These are phyloP conservation scores for Cryptosporidium canis DNA, from an alignment of 169 alveolate genomes.

Conservation along the genomic window DNA sequence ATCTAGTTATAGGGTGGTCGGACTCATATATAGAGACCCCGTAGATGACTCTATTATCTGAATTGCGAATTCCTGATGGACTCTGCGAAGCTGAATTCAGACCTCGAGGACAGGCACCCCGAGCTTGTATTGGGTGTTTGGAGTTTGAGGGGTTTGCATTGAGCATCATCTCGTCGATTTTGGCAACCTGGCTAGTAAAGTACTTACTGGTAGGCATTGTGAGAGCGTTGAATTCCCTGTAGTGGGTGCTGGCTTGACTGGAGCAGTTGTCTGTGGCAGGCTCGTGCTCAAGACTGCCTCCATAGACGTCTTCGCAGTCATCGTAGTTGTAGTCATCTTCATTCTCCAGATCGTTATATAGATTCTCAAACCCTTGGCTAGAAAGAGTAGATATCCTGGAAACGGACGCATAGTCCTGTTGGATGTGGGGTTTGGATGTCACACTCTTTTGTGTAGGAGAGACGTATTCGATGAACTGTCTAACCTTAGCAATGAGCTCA, in stretches of 20 bases:
- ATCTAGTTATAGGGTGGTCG: too few species aligned
- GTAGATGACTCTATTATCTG: not conserved
- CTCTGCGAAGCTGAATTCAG: not conserved
- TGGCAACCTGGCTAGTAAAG: not conserved
- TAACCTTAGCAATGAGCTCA: slow-evolving; percentile 21
- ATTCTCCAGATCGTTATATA: not conserved
- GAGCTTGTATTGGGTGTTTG: not conserved
- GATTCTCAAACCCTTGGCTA: slow-evolving; percentile 54
- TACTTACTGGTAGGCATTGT: not conserved
- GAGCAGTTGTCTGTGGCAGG: not conserved
- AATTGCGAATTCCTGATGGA: not conserved
- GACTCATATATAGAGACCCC: not conserved
- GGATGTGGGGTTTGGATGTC: not conserved
- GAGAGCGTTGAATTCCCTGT: not conserved
- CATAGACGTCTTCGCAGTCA: not conserved
- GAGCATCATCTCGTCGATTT: not conserved
- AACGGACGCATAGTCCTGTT: not conserved
- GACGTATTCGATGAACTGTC: not conserved
- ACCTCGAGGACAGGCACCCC: not conserved
- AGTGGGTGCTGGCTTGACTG: not conserved
- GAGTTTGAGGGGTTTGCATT: not conserved
- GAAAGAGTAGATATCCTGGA: slow-evolving; percentile 53
- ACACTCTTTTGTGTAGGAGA: not conserved
- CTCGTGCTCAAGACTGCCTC: not conserved
- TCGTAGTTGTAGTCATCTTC: not conserved